Base-by-base conservation (phyloP, 176 grass and related monocot genomes). In the Eragrostis curvula region DNA sequence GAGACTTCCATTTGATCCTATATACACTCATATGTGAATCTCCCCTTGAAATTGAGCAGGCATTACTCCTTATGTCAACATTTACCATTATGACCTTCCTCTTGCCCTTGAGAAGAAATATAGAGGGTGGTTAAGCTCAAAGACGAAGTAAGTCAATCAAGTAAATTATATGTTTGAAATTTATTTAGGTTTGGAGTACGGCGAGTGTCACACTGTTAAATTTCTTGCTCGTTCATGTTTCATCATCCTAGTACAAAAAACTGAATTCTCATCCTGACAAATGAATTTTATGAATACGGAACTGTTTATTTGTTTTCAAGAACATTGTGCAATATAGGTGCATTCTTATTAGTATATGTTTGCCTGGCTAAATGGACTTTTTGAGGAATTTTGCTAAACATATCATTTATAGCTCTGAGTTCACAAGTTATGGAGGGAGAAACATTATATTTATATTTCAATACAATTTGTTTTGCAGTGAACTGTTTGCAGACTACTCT, bases 81-180 rank as follows among this genome's bases (percentile, higher is more conserved):
- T 95, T 67, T 85, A 87, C 71, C 93, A 95, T 84, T 82, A 79
- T 20, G 93, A 95, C 88, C 80, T 84, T 39, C 93, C 93, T 42
- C 84, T 91, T 79, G 87, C 81, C 2, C 84, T 95, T 40, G 84
- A 91, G 83, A 83, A 92, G 49, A 95, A 95, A 77, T 89, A 95
- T 53, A 62, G 83, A 85, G 87, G 89, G 18, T 95, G 74, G 77
- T 87, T 95, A 83, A 90, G 73, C 28, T 18, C 58, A 29, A 89
- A 90, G 25, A 90, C 85, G 62, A 58, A 23, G 90, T 92, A 88
- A 92, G 93, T 85, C 70, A 68, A n/a, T 75, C 29, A 9, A 64
- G 14, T 14, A 51, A 80, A 32, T 43, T n/a, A 12, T 36, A 44
- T 43, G 29, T 80, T 28, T 84, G 56, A 68, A 18, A 43, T 68